These are phyloP conservation scores for Lasiosphaeris hirsuta DNA, from an alignment of 495 filamentous ascomycete genomes.

Conservation along the genomic window DNA sequence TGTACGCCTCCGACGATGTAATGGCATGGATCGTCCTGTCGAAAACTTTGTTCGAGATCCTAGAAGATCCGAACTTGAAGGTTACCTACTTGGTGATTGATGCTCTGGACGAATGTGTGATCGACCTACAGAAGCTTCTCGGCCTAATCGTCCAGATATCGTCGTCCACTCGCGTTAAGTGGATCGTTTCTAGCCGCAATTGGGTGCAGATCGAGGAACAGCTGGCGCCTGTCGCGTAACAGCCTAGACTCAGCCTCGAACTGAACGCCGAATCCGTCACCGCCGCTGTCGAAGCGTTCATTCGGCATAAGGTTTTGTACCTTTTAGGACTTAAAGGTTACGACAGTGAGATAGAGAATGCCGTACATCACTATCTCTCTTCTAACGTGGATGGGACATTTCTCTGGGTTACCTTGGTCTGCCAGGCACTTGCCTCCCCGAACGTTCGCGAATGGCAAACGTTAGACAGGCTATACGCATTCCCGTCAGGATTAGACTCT, in stretches of 20 bases:
- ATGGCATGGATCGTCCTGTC: slow-evolving; percentile 31
- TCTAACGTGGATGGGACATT: no score
- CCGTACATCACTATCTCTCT: no score
- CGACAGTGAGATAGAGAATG: no score
- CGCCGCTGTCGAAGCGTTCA: no score
- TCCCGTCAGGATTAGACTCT: slow-evolving; percentile 12
- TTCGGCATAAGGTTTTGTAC: no score
- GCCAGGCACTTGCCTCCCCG: no score
- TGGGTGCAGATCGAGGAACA: slow-evolving; percentile 27
- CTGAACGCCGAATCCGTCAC: no score
- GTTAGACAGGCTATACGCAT: not conserved
- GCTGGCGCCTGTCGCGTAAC: slow-evolving; percentile 7
- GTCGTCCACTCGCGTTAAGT: slow-evolving; percentile 27
- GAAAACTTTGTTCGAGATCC: slow-evolving; percentile 29
- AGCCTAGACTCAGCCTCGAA: no score
- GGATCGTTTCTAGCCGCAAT: slow-evolving; percentile 31
- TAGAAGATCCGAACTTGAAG: slow-evolving; percentile 28
- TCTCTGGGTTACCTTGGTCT: no score
- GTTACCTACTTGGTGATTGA: slow-evolving; percentile 41
- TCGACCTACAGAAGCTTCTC: slow-evolving; percentile 29
- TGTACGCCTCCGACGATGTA: slow-evolving; percentile 8
- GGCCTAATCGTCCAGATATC: slow-evolving; percentile 26
- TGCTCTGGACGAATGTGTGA: slow-evolving; percentile 48
- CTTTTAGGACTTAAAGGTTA: no score
- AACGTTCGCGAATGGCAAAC: not conserved